Conservation (phyloP, 768 basidiomycete genomes). For the Tricholoma flavovirens region DNA sequence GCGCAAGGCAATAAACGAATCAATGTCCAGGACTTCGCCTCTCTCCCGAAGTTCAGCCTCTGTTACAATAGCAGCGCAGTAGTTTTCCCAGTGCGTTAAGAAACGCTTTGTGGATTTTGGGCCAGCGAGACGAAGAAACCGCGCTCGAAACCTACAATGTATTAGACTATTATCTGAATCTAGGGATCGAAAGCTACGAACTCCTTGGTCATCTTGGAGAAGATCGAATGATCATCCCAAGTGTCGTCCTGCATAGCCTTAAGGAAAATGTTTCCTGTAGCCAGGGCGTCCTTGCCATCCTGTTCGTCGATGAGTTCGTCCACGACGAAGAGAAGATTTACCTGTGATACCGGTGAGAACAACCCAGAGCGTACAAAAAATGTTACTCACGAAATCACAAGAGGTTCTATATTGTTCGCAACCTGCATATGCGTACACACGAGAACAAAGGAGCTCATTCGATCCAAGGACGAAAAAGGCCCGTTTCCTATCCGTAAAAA, state of each 20-base stretch:
- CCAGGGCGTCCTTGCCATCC: constrained; percentile 46
- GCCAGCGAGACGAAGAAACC: constrained; percentile 39
- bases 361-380: neutral
- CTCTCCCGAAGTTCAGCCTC: constrained; percentile 60
- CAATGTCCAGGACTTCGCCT: constrained; percentile 47
- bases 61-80: constrained; percentile 51
- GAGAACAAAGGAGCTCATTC: constrained; percentile 57
- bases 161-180: constrained; percentile 1
- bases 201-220: constrained; percentile 59
- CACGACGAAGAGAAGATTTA: constrained; percentile 60
- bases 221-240: constrained; percentile 51
- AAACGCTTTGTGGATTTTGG: constrained; percentile 47
- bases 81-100: constrained; percentile 44
- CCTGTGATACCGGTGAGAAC: constrained; percentile 19
- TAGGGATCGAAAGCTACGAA: constrained; percentile 24
- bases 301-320: constrained; percentile 70
- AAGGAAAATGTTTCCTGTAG: constrained; percentile 47
- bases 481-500: constrained; percentile 55
- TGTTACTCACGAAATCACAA: constrained; percentile 49
- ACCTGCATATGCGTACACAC: constrained; percentile 54
- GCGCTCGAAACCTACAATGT: constrained; percentile 43
- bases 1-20: constrained; percentile 50
- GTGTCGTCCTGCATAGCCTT: constrained; percentile 45
- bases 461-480: constrained; percentile 59
- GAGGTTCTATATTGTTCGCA: constrained; percentile 52